Evolutionary conservation across 108 stramenopile species (phyloP).

Genomic region (Cyclotella atomus): DNA sequence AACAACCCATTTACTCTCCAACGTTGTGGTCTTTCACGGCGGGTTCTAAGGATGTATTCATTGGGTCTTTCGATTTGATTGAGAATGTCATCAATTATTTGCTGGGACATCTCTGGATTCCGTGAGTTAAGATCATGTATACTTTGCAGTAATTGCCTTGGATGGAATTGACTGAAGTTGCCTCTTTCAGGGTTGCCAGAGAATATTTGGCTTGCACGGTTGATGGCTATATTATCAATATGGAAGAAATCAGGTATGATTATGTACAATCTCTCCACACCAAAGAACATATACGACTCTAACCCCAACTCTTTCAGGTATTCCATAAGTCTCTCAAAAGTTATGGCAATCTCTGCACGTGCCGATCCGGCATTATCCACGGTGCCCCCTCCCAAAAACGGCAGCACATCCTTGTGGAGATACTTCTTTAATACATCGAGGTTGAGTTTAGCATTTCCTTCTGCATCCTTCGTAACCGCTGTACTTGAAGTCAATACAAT

Average conservation of each 20-base stretch:
- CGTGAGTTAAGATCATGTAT: neutral
- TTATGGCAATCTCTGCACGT: neutral
- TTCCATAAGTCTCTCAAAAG: neutral
- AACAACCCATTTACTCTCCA: slow-evolving; percentile 9
- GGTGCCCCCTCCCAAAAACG: neutral
- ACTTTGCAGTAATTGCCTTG: neutral
- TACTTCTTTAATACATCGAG: neutral
- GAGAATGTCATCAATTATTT: neutral
- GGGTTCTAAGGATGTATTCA: neutral
- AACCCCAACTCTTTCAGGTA: neutral
- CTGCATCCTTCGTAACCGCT: slow-evolving; percentile 2
- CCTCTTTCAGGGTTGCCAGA: neutral
- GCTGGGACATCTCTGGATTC: neutral
- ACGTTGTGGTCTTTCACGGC: neutral
- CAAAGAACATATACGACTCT: neutral
- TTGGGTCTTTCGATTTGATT: neutral
- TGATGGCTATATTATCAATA: slow-evolving; percentile 8
- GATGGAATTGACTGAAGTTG: slow-evolving; percentile 6
- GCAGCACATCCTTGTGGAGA: neutral
- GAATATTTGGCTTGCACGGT: neutral
- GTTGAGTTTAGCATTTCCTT: slow-evolving; percentile 4
- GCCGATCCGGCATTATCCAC: slow-evolving; percentile 6
- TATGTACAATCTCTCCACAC: neutral
- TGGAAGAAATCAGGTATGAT: slow-evolving; percentile 17
- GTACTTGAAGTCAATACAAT: neutral